Base-by-base conservation (phyloP, 2,329 filamentous ascomycete genomes). In the Scedosporium minutisporum region DNA sequence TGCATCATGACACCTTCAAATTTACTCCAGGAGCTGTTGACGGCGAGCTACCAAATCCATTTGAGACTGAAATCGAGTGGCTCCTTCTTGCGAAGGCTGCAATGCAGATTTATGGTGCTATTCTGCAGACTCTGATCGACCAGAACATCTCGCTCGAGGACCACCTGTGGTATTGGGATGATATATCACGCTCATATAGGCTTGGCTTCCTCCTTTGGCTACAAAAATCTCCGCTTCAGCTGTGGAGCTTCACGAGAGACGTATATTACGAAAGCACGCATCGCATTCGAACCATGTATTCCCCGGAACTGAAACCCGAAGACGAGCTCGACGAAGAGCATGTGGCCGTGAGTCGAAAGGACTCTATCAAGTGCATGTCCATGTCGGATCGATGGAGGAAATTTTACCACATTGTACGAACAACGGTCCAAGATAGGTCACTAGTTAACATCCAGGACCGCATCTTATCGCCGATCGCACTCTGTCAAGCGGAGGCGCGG, bases 121-220 rank as follows among this genome's bases (percentile, higher is more conserved):
- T 96, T 48, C 78, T 97, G 67, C 87, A 87, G 67, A 86, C 84
- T 0, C 81, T 97, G 3, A 76, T 97, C 10, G 88, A 93, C 62
- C 89, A 95, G 68, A 96, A 92, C 10, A 86, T 93, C 10, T 88
- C 88, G 0, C 75, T 99, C 18, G 90, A 87, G 68, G 87, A 96
- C 66, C 92, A 96, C 68, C 87, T 96, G 25, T 93, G 89, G 86
- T 97, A 97, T 73, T 99, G 95, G 95, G 91, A 96, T 70, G 89
- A 95, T 67, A 83, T 97, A 1, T 77, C 96, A 33, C 84, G 85
- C 9, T 96, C 91, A 0, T 88, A 91, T 67, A 82, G 85, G 58
- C 90, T 88, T 69, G 93, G 90, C 66, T 88, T 86, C 38, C 72
- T 97, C 3, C 97, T 97, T 74, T 88, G 90, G 14, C 76, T 96